Base-by-base conservation (phyloP, 148 eudicot species). In the Rhododendron vialii region DNA sequence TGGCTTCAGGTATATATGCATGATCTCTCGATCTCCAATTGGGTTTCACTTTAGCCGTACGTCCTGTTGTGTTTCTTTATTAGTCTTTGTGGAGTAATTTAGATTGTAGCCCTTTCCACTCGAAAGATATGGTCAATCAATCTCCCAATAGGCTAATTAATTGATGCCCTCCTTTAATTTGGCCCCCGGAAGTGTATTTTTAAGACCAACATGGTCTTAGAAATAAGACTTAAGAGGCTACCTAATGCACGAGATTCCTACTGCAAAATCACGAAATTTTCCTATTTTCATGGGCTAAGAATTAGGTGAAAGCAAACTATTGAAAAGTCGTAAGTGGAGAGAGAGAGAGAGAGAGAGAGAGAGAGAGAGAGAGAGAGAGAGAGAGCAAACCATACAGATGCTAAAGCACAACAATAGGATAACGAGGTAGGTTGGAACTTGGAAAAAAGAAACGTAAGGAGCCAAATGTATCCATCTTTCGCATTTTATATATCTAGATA, bases 1-100 rank as follows among this genome's bases (percentile, higher is more conserved):
- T 92, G 93, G 93, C 81, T 92, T 13, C 92, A 92, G 93, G 93
- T 92, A 86, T 24, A 1, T 13, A 4, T 4, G 20, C 33, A 3
- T 45, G 5, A 15, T 57, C 1, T 9, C 9, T 47, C 8, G 36
- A 50, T 36, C 28, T 14, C 83, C 41, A 11, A 24, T 45, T 43
- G 50, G 50, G 14, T 36, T 35, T 75, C 12, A 35, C 79, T 33
- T 36, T 36, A 30, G 24, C 22, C 22, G 1, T 10, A 22, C 43
- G 3, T 36, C 47, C 0, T 75, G 79, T 17, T 17, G 9, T 75
- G 2, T 75, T 38, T 10, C 4, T 73, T n/a, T n/a, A 63, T 74
- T 0, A 30, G 30, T 26, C 63, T 26, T 10, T n/a, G 4, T 65
- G 33, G 43, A 38, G 43, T 65, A 65, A 65, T 9, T 65, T 8